Evolutionary conservation across 805 yeast species (phyloP), one percentile per base, ranked within the genome.

Genomic region (Wickerhamiella musiphila): DNA sequence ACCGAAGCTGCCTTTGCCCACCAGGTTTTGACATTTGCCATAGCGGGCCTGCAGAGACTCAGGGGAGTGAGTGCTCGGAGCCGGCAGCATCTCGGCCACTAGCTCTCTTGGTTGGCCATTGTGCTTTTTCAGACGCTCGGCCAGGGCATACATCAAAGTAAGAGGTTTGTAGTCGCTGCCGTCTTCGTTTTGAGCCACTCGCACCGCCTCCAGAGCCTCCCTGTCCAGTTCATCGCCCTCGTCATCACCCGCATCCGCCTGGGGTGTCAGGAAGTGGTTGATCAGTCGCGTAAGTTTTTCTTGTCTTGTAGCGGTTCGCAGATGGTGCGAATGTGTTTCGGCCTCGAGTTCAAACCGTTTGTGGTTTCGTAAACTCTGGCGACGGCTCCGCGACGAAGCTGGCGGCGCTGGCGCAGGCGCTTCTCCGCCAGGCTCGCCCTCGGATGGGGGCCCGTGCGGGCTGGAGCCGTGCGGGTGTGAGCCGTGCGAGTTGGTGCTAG

Each of bases 1-100:
- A 18, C 96, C 96, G 59, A 78, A 84, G 1, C 94, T 73, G 23
- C 95, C 96, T 33, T 77, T 66, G 17, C 96, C 96, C 40, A 86
- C 69, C 26, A 83, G 79, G 49, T 82, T 94, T 54, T 78, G 92
- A 50, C 94, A 81, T 36, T 75, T 66, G 27, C 96, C 96, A 52
- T 86, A 84, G 48, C 82, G 77, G 42, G 82, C 84, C n/a, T 71
- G 77, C 56, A 86, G 79, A n/a, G 82, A 66, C n/a, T n/a, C n/a
- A 4, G 23, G 9, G 18, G 30, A 29, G 26, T 23, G 32, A 11
- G 20, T 13, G 26, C 17, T 29, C 18, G 23, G 40, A 23, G 32
- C 33, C 14, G 27, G n/a, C 22, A 41, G 28, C 12, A 37, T 26
- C 28, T 35, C 37, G 25, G 26, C 36, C 26, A 43, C 24, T 19